phyloP scores from a whole-genome alignment of 2,329 filamentous ascomycete species.

The Aspergillus novofumigatus region DNA sequence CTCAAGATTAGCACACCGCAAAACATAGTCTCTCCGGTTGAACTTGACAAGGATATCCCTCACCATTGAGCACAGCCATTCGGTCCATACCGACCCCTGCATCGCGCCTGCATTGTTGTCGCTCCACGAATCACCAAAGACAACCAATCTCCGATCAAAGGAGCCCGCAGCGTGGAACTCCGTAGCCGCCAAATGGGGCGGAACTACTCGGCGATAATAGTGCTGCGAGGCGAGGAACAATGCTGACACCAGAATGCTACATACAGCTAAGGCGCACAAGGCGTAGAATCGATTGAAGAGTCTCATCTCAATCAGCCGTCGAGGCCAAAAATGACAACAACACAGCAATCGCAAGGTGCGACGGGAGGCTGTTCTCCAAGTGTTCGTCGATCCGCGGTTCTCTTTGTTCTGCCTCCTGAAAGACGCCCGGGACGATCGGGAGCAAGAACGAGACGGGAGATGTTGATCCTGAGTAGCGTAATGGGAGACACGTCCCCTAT shows the following conservation, averaged over 20 bases:
- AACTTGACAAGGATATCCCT: slow-evolving; percentile 2
- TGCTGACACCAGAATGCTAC: slow-evolving; percentile 26
- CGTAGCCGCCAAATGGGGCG: slow-evolving; percentile 10
- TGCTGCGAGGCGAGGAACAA: slow-evolving; percentile 25
- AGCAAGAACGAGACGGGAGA: not conserved
- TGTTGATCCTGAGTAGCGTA: not conserved
- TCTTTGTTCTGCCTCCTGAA: slow-evolving; percentile 4
- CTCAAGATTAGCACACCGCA: slow-evolving; percentile 3
- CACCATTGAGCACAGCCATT: slow-evolving; percentile 36
- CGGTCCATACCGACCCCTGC: slow-evolving; percentile 31
- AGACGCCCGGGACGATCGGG: not conserved
- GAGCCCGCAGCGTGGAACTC: slow-evolving; percentile 17
- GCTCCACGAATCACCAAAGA: slow-evolving; percentile 40
- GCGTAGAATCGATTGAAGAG: slow-evolving; percentile 29
- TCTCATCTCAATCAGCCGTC: slow-evolving; percentile 15
- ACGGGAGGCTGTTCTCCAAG: not conserved
- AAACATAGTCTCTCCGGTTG: not conserved
- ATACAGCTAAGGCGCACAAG: slow-evolving; percentile 26
- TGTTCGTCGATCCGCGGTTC: not conserved
- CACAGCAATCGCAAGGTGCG: slow-evolving; percentile 2
- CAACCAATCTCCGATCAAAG: slow-evolving; percentile 30
- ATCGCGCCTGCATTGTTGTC: slow-evolving; percentile 27
- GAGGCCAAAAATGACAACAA: slow-evolving; percentile 11
- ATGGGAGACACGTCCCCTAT: not conserved
- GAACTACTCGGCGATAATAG: slow-evolving; percentile 18